These are phyloP conservation scores for Xylariaceae sp. DNA, from an alignment of 2,329 filamentous ascomycete genomes.

Conservation along the genomic window DNA sequence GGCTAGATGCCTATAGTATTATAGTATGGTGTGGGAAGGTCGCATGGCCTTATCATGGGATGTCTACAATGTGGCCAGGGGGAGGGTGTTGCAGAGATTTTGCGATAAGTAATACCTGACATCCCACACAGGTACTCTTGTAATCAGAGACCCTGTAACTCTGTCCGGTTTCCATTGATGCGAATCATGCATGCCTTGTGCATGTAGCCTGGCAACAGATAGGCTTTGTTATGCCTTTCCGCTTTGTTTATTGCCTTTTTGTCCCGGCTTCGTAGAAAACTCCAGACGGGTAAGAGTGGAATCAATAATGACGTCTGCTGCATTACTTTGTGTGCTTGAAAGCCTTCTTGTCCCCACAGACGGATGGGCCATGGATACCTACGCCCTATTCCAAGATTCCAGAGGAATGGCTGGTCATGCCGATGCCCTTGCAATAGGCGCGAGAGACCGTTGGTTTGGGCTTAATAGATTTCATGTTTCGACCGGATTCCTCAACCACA, in stretches of 20 bases:
- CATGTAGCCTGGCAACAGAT: constrained; percentile 9
- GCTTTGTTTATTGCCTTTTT: background rate
- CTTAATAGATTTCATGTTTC: constrained; percentile 8
- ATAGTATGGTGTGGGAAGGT: constrained; percentile 7
- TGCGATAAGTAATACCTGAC: constrained; percentile 18
- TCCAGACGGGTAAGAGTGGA: background rate
- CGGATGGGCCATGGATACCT: constrained; percentile 4
- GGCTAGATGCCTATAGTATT: constrained; percentile 1
- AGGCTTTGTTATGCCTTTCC: background rate
- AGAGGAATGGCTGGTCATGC: background rate
- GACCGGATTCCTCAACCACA: background rate
- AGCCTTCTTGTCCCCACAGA: background rate
- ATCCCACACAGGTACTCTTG: constrained; percentile 10
- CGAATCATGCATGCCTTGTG: constrained; percentile 5
- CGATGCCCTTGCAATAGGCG: background rate
- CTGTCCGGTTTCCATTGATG: background rate
- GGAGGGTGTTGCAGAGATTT: background rate
- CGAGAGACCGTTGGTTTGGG: constrained; percentile 7
- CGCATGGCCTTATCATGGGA: constrained; percentile 23
- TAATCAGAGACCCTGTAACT: constrained; percentile 12
- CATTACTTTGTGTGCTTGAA: constrained; percentile 3
- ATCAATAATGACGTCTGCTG: background rate
- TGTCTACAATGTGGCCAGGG: too few species aligned
- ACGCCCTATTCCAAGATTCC: background rate
- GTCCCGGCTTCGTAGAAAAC: background rate